A percentile compares a stretch with the other conserved stretches of the same genome.
Conservation (phyloP, 257 asterid species). For the Paraleonurus japonicus region DNA sequence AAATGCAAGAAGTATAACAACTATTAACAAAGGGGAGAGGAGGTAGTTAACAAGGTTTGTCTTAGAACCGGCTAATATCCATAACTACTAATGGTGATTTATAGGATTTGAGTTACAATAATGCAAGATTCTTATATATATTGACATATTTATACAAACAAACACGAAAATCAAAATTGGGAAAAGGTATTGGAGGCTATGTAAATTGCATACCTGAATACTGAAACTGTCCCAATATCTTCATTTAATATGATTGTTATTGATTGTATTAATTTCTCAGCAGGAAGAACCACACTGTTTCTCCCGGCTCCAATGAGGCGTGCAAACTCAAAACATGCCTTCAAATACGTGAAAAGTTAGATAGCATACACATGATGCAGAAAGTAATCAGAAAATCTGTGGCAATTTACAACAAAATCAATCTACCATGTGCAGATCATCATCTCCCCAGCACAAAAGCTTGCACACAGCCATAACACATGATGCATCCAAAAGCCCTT, state of each 20-base stretch:
- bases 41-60: conserved; percentile 14
- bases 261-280: conserved; percentile 64
- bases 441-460: conserved; percentile 75
- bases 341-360: conserved; percentile 44
- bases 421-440: conserved; percentile 83
- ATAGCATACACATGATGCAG: conserved; percentile 7
- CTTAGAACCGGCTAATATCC: background rate
- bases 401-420: conserved; percentile 15
- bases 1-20: conserved; percentile 2
- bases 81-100: background rate
- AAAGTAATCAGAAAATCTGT: conserved; percentile 8
- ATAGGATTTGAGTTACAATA: background rate
- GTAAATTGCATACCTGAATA: conserved; percentile 56
- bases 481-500: conserved; percentile 75
- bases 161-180: background rate
- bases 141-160: background rate
- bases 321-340: conserved; percentile 94
- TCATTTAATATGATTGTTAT: conserved; percentile 53
- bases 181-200: background rate
- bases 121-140: background rate
- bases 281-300: conserved; percentile 56
- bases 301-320: conserved; percentile 68
- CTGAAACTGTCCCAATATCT: conserved; percentile 52
- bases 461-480: conserved; percentile 69
- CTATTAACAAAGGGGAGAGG: conserved; percentile 5